Base-by-base conservation (phyloP, 805 yeast species). In the Candida ficus region DNA sequence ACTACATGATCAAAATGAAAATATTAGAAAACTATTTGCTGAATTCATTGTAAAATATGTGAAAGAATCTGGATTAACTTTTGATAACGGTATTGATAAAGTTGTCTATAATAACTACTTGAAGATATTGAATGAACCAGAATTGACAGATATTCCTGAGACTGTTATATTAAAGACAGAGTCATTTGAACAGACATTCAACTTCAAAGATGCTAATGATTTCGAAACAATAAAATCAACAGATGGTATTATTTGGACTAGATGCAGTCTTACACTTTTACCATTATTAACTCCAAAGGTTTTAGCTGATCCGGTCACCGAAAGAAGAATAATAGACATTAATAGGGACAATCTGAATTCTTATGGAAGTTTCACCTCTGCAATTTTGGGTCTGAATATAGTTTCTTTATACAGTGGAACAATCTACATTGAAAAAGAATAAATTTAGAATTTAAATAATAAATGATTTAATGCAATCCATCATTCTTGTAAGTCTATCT, bases 341-440 rank as follows among this genome's bases (percentile, higher is more conserved):
- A 32, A 40, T 3, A 46, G 31, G 17, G 31, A 29, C 12, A 16
- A 3, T 29, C 12, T 17, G 46, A 23, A 48, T 20, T 37, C 41
- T 2, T 56, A 47, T 36, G 60, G 60, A 1, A 22, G 34, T 4
- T 37, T 56, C 18, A 52, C 57, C 7, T 47, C n/a, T 19, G 34
- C 52, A 2, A 33, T 53, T 3, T 29, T 54, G 22, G 35, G 26
- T 4, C 28, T 45, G 10, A 44, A 39, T 25, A 40, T 43, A 5
- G 31, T 43, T 1, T 44, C 50, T 22, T 43, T 56, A 5, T 56
- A 51, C 22, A 53, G 55, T 42, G 58, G 58, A 3, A 44, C 49
- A 7, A 41, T 43, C 7, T 52, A 36, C 35, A 38, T 42, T 9
- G 30, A 39, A 4, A 50, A 42, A 26, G 43, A 37, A 42, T 22